Evolutionary conservation across 805 yeast species (phyloP), one percentile per base, ranked within the genome.

Genomic region (Danielozyma ontarioensis): DNA sequence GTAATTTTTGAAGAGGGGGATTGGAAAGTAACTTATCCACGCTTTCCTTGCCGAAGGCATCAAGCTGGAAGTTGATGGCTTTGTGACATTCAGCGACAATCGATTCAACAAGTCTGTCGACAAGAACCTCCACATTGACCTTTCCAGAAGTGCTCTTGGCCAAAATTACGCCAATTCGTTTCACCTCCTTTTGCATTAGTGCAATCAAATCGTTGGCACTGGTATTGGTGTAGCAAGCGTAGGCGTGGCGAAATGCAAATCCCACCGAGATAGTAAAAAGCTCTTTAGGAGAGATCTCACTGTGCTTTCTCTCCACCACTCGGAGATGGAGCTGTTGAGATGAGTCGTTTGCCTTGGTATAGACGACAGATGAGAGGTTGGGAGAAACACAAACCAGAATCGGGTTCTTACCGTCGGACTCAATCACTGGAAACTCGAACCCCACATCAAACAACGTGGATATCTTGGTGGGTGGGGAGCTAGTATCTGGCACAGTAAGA

Each of bases 1-100:
- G 57, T 30, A 87, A 59, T 33, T 82, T 71, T 48, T 85, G 95
- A 33, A 84, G 64, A 2, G 93, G 87, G 10, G 90, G 90, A 46
- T 79, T 80, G 13, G 80, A 80, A 25, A 86, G 59, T 39, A 85
- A 63, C 48, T 80, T 79, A 48, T 86, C 96, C 2, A 83, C 78
- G 31, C 80, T 83, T 35, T 85, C 95, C 34, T 77, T 75, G 5
- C 79, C 72, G 30, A 78, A 75, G 0, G 57, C 52, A 48, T 82
- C 84, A 34, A 86, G 66, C 21, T 78, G 76, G 46, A 86, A 79
- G 47, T 78, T 82, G 39, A 87, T 71, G 1, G 93, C 79, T n/a
- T 78, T 59, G 50, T 86, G 94, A 2, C 80, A 68, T 50, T 87
- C 95, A 34, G 73, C 64, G 13, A 82, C 51, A 3, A 81, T 57